Percentiles rank a stretch among this genome's conserved stretches.
phyloP scores from a whole-genome alignment of 352 stramenopile species.

The Aphanomyces cochlioides region DNA sequence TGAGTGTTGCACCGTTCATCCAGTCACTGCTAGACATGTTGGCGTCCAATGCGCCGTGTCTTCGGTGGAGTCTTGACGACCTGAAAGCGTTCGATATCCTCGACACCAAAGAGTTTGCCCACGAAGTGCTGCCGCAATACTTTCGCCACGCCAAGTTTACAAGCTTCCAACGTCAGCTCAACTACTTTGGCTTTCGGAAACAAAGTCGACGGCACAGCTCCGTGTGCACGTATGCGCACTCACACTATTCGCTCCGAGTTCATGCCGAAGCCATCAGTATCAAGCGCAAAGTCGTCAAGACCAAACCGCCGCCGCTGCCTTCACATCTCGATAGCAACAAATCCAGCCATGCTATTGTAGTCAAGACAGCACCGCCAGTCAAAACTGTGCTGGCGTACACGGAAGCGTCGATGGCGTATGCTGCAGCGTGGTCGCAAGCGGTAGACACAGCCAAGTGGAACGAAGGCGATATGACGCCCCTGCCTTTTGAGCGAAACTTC shows the following conservation, averaged over 20 bases:
- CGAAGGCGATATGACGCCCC: conserved; percentile 13
- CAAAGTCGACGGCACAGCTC: conserved; percentile 17
- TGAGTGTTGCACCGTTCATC: conserved; percentile 25
- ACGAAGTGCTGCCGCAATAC: conserved; percentile 50
- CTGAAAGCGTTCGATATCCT: conserved; percentile 29
- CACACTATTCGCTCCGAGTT: conserved; percentile 13
- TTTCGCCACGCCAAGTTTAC: conserved; percentile 68
- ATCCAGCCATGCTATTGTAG: background rate
- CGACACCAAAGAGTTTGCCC: conserved; percentile 38
- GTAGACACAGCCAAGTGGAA: background rate
- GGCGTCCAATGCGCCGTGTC: conserved; percentile 6
- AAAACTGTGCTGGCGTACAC: conserved; percentile 22
- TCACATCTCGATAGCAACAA: background rate
- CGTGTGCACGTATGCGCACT: conserved; percentile 26
- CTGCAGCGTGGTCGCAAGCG: background rate
- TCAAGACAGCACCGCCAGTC: background rate
- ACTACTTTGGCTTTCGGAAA: conserved; percentile 59
- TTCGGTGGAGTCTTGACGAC: conserved; percentile 23
- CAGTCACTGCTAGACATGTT: conserved; percentile 30
- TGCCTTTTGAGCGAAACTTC: conserved; percentile 2
- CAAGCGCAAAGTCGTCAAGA: conserved; percentile 24
- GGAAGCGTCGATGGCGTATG: conserved; percentile 26
- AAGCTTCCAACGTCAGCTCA: conserved; percentile 58
- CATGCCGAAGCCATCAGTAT: conserved; percentile 5
- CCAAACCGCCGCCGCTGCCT: background rate